Percentiles rank a stretch among this genome's conserved stretches.
Evolutionary conservation across 2,329 filamentous ascomycete genomes (phyloP).

Genomic region (Paracoccidioides brasiliensis): DNA sequence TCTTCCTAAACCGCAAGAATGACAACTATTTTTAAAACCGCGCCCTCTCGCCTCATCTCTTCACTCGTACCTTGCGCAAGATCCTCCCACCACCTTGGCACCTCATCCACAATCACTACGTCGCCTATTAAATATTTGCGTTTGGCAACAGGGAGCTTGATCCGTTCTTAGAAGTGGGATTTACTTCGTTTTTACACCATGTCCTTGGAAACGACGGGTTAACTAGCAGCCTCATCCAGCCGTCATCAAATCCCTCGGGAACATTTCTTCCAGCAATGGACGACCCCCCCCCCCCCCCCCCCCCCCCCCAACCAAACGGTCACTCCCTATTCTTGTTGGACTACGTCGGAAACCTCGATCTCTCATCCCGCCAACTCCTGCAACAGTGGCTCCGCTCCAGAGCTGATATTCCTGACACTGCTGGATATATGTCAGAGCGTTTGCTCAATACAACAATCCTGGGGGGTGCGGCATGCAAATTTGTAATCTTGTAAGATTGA

Average conservation of each 20-base stretch:
- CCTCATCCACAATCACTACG: slow-evolving; percentile 31
- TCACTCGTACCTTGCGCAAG: slow-evolving; percentile 29
- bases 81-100: slow-evolving; percentile 40
- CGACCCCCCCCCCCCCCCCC: no score
- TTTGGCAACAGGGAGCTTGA: slow-evolving; percentile 29
- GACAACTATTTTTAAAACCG: slow-evolving; percentile 13
- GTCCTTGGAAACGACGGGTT: slow-evolving; percentile 43
- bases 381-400: slow-evolving; percentile 72
- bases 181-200: slow-evolving; percentile 27
- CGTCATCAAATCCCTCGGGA: slow-evolving; percentile 21
- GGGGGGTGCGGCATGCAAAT: slow-evolving; percentile 69
- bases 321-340: slow-evolving; percentile 90
- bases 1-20: background rate
- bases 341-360: slow-evolving; percentile 55
- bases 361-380: slow-evolving; percentile 59
- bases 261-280: slow-evolving; percentile 32
- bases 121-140: slow-evolving; percentile 36
- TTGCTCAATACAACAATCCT: slow-evolving; percentile 70
- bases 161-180: slow-evolving; percentile 28
- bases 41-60: slow-evolving; percentile 17
- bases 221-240: slow-evolving; percentile 31
- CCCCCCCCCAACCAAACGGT: no score
- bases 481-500: slow-evolving; percentile 61
- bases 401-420: slow-evolving; percentile 68
- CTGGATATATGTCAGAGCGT: slow-evolving; percentile 64